Percentiles rank a stretch among this genome's conserved stretches.
Conservation (phyloP, 2,329 filamentous ascomycete species). For the Cytospora piceicola region DNA sequence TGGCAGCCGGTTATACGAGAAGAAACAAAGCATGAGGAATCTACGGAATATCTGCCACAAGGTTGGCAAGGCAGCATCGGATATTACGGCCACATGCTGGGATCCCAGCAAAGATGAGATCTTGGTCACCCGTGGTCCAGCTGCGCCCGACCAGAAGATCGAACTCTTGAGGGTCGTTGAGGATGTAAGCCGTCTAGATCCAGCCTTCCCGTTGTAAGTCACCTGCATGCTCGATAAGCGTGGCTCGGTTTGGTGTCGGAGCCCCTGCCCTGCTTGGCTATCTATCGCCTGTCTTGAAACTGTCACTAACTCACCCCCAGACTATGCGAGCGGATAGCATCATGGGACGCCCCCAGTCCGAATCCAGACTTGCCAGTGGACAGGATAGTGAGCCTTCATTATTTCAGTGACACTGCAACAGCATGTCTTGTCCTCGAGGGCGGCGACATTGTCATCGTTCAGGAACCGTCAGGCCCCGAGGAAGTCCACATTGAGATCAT, state of each 20-base stretch:
- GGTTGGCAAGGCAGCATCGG: slow-evolving; percentile 62
- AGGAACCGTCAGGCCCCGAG: slow-evolving; percentile 60
- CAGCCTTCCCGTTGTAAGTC: slow-evolving; percentile 44
- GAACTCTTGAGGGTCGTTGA: slow-evolving; percentile 66
- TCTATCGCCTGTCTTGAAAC: not conserved
- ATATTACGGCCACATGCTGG: slow-evolving; percentile 81
- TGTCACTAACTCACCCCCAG: slow-evolving; percentile 30
- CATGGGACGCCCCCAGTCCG: slow-evolving; percentile 87
- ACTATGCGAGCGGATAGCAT: slow-evolving; percentile 61
- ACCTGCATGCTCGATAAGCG: not conserved
- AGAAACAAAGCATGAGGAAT: slow-evolving; percentile 73
- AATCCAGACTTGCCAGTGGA: slow-evolving; percentile 77
- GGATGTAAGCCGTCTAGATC: slow-evolving; percentile 38
- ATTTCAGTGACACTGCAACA: slow-evolving; percentile 78
- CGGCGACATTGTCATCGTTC: slow-evolving; percentile 86
- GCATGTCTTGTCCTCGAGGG: slow-evolving; percentile 85
- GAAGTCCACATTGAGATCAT: slow-evolving; percentile 91
- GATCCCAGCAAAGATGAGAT: slow-evolving; percentile 77
- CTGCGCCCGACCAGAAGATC: slow-evolving; percentile 69
- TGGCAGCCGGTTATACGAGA: slow-evolving; percentile 3
- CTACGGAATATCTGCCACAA: slow-evolving; percentile 76
- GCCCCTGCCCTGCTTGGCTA: not conserved
- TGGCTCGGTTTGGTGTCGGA: not conserved
- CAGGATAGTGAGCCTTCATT: slow-evolving; percentile 76
- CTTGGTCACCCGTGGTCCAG: slow-evolving; percentile 84